Evolutionary conservation across 768 basidiomycete species (phyloP).

Genomic region (Tephrocybe sp.): DNA sequence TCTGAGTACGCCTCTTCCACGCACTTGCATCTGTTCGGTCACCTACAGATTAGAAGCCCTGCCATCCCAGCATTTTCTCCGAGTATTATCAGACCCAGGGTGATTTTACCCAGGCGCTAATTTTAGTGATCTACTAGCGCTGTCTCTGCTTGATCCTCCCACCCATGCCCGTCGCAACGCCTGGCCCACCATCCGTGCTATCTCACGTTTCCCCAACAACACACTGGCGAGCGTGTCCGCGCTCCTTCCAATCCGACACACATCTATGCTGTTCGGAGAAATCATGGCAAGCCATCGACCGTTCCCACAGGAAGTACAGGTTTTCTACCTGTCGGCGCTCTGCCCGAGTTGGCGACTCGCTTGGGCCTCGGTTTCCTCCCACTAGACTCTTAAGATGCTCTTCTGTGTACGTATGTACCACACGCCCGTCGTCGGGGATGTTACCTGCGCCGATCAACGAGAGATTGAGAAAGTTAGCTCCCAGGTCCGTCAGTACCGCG

Average conservation of each 20-base stretch:
- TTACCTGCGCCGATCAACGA: background rate
- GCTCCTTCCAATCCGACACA: background rate
- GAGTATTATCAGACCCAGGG: background rate
- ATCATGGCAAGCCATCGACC: background rate
- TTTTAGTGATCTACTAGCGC: background rate
- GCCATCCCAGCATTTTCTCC: background rate
- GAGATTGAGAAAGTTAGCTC: background rate
- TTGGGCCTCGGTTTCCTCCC: background rate
- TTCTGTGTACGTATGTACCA: no score
- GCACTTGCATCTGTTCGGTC: background rate
- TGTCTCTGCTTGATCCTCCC: background rate
- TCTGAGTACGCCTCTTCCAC: background rate
- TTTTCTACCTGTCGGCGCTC: no score
- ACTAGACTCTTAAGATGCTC: no score
- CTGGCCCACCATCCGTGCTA: no score
- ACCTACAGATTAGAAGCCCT: slow-evolving; percentile 5
- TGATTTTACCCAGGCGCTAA: slow-evolving; percentile 8
- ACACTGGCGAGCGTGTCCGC: no score
- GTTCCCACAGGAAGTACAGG: background rate
- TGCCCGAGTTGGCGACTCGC: background rate
- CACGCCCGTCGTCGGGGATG: background rate
- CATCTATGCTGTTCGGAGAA: background rate
- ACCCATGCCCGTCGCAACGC: background rate
- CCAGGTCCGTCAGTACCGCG: no score
- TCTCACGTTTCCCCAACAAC: no score